A percentile compares a stretch with the other conserved stretches of the same genome.
phyloP scores from a whole-genome alignment of 1,284 basidiomycete species.

The Ganoderma leucocontextum region DNA sequence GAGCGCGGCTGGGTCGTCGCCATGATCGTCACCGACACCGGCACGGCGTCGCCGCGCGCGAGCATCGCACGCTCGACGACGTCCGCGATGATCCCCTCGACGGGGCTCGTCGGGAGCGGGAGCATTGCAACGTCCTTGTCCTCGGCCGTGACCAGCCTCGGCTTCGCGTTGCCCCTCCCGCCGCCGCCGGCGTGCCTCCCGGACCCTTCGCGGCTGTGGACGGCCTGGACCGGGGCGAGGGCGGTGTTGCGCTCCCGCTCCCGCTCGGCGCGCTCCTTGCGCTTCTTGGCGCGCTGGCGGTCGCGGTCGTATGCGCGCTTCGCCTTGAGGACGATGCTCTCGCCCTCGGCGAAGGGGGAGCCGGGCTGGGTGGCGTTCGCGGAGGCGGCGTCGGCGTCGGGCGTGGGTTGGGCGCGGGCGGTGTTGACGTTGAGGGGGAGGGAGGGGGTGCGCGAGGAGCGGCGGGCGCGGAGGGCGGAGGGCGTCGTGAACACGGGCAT shows the following conservation, averaged over 20 bases:
- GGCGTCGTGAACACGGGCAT: slow-evolving; percentile 30
- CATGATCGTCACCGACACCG: not conserved
- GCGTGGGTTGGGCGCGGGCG: slow-evolving; percentile 4
- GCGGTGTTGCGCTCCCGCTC: slow-evolving; percentile 33
- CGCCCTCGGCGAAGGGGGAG: slow-evolving; percentile 22
- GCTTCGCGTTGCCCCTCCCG: not conserved
- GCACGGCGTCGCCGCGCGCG: slow-evolving; percentile 17
- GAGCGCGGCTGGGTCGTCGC: slow-evolving; percentile 35
- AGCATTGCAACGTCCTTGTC: slow-evolving; percentile 13
- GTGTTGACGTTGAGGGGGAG: slow-evolving; percentile 11
- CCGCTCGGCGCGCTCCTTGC: slow-evolving; percentile 48
- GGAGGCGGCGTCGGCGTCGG: not conserved
- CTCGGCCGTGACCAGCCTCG: slow-evolving; percentile 1
- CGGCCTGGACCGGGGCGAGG: slow-evolving; percentile 6
- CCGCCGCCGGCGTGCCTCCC: slow-evolving; percentile 2
- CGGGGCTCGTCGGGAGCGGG: slow-evolving; percentile 15
- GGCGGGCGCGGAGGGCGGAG: slow-evolving; percentile 29
- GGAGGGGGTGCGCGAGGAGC: slow-evolving; percentile 22
- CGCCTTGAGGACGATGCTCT: slow-evolving; percentile 46
- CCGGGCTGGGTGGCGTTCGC: slow-evolving; percentile 5
- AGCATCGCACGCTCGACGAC: slow-evolving; percentile 32
- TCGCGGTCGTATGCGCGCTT: slow-evolving; percentile 56
- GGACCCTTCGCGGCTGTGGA: slow-evolving; percentile 18
- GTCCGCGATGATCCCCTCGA: slow-evolving; percentile 33
- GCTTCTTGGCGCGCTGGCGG: slow-evolving; percentile 55